Percentiles rank a stretch among this genome's conserved stretches.
Evolutionary conservation across 768 basidiomycete genomes (phyloP).

Genomic region (Leccinum ochraceum): DNA sequence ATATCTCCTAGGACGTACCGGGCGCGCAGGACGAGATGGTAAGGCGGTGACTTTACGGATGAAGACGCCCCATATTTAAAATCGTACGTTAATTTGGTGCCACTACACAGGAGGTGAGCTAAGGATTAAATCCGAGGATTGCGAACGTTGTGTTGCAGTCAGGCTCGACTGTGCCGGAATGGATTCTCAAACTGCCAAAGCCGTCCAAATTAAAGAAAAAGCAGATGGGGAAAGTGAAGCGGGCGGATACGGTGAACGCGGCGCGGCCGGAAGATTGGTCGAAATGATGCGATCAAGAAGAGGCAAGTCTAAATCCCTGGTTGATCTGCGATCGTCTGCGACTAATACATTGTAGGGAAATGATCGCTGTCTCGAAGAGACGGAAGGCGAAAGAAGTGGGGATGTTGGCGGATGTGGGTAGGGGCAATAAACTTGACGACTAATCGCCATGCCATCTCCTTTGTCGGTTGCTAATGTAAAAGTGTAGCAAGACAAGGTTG

Average conservation of each 20-base stretch:
- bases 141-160: constrained; percentile 96
- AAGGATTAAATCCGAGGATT: constrained; percentile 52
- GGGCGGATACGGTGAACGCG: constrained; percentile 71
- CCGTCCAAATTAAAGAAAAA: constrained; percentile 87
- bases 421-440: not conserved
- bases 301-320: constrained; percentile 42
- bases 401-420: not conserved
- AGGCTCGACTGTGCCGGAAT: constrained; percentile 88
- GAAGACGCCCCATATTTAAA: constrained; percentile 92
- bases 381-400: constrained; percentile 45
- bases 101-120: constrained; percentile 8
- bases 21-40: constrained; percentile 89
- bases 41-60: constrained; percentile 93
- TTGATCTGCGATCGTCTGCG: not conserved
- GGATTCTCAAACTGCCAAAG: constrained; percentile 93
- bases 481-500: not conserved
- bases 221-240: constrained; percentile 82
- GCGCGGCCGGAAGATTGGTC: constrained; percentile 61
- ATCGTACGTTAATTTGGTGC: constrained; percentile 50
- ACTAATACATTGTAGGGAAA: constrained; percentile 52
- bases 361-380: constrained; percentile 74
- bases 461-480: constrained; percentile 10
- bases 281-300: constrained; percentile 71
- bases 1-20: constrained; percentile 75
- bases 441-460: constrained; percentile 10